These are phyloP conservation scores for Posidonia australis DNA, from an alignment of 106 monocot genomes.

Conservation along the genomic window DNA sequence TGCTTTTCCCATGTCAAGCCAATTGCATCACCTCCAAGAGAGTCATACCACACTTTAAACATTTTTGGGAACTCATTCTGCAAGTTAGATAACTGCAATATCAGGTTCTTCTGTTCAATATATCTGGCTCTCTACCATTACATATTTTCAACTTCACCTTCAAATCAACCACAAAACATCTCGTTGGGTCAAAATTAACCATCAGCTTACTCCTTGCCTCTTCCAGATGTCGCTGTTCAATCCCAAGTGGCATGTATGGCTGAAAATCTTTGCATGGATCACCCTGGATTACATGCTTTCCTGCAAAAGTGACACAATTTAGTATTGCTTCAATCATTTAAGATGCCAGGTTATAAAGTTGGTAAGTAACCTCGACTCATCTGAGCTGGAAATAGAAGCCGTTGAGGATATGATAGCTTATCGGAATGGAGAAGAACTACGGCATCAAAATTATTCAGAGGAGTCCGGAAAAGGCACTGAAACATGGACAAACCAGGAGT, in stretches of 20 bases:
- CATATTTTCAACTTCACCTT: slow-evolving; percentile 26
- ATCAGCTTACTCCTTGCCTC: slow-evolving; percentile 57
- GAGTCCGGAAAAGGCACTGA: slow-evolving; percentile 76
- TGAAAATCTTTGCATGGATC: slow-evolving; percentile 65
- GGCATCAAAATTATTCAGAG: slow-evolving; percentile 88
- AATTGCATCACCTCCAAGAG: slow-evolving; percentile 72
- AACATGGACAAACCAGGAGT: background rate
- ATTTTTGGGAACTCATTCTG: slow-evolving; percentile 57
- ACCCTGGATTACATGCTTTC: slow-evolving; percentile 58
- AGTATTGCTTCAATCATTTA: background rate
- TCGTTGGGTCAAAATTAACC: slow-evolving; percentile 83
- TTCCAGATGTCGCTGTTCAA: slow-evolving; percentile 20
- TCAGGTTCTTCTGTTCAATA: background rate
- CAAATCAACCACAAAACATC: slow-evolving; percentile 58
- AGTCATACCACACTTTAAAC: slow-evolving; percentile 81
- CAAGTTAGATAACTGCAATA: slow-evolving; percentile 3
- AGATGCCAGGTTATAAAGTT: background rate
- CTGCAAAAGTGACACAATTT: slow-evolving; percentile 17
- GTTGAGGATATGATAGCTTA: slow-evolving; percentile 53
- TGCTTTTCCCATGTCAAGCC: slow-evolving; percentile 84
- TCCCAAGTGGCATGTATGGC: slow-evolving; percentile 31
- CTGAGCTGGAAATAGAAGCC: slow-evolving; percentile 65
- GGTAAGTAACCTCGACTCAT: slow-evolving; percentile 38
- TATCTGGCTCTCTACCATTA: background rate
- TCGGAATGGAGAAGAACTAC: slow-evolving; percentile 69